Conservation (phyloP, 208 protist genomes). For the Leishmania gerbilli region DNA sequence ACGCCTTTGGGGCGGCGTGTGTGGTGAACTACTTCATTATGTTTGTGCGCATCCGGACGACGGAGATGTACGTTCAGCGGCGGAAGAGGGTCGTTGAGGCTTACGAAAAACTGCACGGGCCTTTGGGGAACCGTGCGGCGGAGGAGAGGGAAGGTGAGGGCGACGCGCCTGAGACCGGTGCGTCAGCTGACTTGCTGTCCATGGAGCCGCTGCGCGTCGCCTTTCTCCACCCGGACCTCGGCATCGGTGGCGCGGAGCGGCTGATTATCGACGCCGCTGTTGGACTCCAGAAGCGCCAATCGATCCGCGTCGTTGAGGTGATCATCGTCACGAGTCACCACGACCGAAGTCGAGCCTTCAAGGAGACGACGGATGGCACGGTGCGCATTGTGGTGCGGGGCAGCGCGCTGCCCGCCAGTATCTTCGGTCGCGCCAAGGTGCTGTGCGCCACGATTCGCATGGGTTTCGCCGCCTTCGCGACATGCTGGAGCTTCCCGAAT, state of each 20-base stretch:
- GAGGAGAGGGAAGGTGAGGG: background rate
- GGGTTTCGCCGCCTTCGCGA: constrained; percentile 60
- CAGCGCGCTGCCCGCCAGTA: constrained; percentile 76
- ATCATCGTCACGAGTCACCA: constrained; percentile 95
- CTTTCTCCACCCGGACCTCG: constrained; percentile 97
- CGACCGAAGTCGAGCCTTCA: constrained; percentile 91
- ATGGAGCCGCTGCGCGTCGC: constrained; percentile 56
- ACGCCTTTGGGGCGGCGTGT: constrained; percentile 42
- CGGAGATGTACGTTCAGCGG: constrained; percentile 20
- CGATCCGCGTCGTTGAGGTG: constrained; percentile 50
- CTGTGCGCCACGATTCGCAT: constrained; percentile 92
- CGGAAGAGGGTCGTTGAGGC: constrained; percentile 22
- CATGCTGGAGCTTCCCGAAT: constrained; percentile 42
- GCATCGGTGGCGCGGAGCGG: constrained; percentile 97
- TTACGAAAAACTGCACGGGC: constrained; percentile 4
- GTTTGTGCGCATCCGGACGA: constrained; percentile 28
- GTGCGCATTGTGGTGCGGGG: constrained; percentile 88
- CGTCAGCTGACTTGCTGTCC: constrained; percentile 14
- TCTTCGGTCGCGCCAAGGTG: constrained; percentile 84
- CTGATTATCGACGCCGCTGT: constrained; percentile 97
- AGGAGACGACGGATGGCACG: constrained; percentile 93
- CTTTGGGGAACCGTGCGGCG: background rate
- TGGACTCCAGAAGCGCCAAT: constrained; percentile 78
- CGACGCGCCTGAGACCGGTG: background rate
- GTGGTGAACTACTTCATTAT: constrained; percentile 43